Conservation (phyloP, 192 early-diverging fungal species). For the Coemansia sp. region DNA sequence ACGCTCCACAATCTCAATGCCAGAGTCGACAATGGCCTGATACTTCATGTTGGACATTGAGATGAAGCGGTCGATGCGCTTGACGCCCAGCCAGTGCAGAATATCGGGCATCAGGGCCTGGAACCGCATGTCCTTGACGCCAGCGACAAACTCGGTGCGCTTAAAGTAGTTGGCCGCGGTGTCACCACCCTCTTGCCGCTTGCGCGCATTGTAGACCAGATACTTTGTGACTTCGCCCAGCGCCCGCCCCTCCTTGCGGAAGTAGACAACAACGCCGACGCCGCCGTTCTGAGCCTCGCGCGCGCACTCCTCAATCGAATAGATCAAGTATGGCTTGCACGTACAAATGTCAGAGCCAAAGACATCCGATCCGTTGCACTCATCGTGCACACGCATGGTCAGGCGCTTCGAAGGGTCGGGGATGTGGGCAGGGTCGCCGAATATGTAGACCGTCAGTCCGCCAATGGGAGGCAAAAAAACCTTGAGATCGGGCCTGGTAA, state of each 20-base stretch:
- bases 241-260: constrained; percentile 92
- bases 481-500: constrained; percentile 89
- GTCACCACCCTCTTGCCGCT: constrained; percentile 80
- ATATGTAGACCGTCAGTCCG: constrained; percentile 88
- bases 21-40: constrained; percentile 84
- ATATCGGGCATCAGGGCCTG: constrained; percentile 96
- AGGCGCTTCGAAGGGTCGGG: constrained; percentile 78
- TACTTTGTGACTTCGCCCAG: constrained; percentile 96
- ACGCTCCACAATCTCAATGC: constrained; percentile 85
- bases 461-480: constrained; percentile 94
- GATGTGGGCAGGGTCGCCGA: constrained; percentile 79
- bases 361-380: constrained; percentile 91
- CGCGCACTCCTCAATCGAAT: constrained; percentile 87
- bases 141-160: constrained; percentile 82
- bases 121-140: constrained; percentile 95
- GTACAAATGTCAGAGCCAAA: constrained; percentile 87
- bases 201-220: constrained; percentile 91
- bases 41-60: constrained; percentile 88
- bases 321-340: constrained; percentile 77
- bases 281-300: constrained; percentile 87
- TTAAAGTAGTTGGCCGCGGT: constrained; percentile 87
- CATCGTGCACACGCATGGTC: constrained; percentile 89
- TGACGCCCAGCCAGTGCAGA: constrained; percentile 92
- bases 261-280: constrained; percentile 93
- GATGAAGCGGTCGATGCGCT: constrained; percentile 91